Percentiles rank a stretch among this genome's conserved stretches.
Evolutionary conservation across 768 basidiomycete species (phyloP).

Genomic region (Sporobolomyces phaffii): DNA sequence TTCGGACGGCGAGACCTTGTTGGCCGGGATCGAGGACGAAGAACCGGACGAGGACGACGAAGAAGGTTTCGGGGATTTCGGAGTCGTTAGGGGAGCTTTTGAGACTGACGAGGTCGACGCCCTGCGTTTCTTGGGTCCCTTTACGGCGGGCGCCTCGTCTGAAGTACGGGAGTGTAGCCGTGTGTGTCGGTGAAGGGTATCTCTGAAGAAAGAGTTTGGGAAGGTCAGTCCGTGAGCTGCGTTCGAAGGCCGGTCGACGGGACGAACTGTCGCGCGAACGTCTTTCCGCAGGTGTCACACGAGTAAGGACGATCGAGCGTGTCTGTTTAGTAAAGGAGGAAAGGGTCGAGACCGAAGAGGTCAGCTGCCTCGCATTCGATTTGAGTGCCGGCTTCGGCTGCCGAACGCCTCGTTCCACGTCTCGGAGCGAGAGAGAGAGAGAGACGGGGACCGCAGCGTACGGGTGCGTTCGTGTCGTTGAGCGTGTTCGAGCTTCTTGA

Average conservation of each 20-base stretch:
- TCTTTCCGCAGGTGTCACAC: slow-evolving; percentile 40
- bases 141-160: slow-evolving; percentile 23
- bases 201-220: slow-evolving; percentile 22
- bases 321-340: slow-evolving; percentile 17
- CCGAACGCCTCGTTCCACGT: background rate
- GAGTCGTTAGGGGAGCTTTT: background rate
- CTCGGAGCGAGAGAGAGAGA: background rate
- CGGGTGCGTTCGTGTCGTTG: slow-evolving; percentile 42
- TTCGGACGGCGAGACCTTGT: background rate
- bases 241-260: background rate
- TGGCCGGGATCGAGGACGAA: background rate
- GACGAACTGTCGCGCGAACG: slow-evolving; percentile 38
- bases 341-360: background rate
- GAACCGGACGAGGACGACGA: slow-evolving; percentile 7
- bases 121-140: slow-evolving; percentile 18
- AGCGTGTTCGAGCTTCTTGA: slow-evolving; percentile 41
- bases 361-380: background rate
- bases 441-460: slow-evolving; percentile 20
- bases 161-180: slow-evolving; percentile 38
- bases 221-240: background rate
- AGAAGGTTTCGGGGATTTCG: slow-evolving; percentile 4
- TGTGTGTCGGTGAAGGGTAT: slow-evolving; percentile 41
- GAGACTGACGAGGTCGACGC: slow-evolving; percentile 10
- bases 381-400: background rate
- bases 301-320: slow-evolving; percentile 41